Percentiles rank a stretch among this genome's conserved stretches.
Evolutionary conservation across 345 rosid species (phyloP).

Genomic region (Euphorbia tirucalli): DNA sequence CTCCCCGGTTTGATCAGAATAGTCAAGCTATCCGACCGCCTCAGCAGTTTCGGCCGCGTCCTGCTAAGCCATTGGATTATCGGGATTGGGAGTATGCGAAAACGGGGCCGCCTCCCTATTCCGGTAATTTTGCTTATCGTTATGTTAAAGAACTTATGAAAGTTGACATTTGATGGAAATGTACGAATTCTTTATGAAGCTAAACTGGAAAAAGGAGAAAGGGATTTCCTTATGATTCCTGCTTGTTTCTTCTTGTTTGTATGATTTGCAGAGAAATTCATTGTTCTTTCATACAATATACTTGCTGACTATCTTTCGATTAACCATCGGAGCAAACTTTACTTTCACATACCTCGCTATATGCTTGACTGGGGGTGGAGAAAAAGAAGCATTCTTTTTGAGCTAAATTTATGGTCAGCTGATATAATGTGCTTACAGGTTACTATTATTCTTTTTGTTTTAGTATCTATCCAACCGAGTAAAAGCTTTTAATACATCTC

Average conservation of each 20-base stretch:
- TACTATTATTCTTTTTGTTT: constrained; percentile 8
- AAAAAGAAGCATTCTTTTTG: constrained; percentile 64
- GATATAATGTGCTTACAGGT: constrained; percentile 98
- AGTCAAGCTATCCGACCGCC: constrained; percentile 37
- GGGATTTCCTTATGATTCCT: background rate
- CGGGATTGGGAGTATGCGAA: constrained; percentile 75
- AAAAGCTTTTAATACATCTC: background rate
- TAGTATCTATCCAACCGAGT: background rate
- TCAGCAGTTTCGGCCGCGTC: constrained; percentile 39
- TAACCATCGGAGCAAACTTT: constrained; percentile 68
- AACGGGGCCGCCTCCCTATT: constrained; percentile 46
- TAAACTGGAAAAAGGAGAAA: background rate
- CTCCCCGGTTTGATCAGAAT: constrained; percentile 40
- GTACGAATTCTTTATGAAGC: background rate
- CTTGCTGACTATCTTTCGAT: constrained; percentile 90
- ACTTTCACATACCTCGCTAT: constrained; percentile 72
- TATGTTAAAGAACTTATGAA: background rate
- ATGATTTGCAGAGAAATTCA: constrained; percentile 61
- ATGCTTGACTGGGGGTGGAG: constrained; percentile 86
- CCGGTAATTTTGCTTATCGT: constrained; percentile 41
- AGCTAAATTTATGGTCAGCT: constrained; percentile 88
- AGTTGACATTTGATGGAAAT: background rate
- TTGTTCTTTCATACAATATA: constrained; percentile 78
- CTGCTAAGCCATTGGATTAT: constrained; percentile 55
- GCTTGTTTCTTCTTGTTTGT: constrained; percentile 15